Evolutionary conservation across 139 green algal species (phyloP).

Genomic region (Coccomyxa sp.): DNA sequence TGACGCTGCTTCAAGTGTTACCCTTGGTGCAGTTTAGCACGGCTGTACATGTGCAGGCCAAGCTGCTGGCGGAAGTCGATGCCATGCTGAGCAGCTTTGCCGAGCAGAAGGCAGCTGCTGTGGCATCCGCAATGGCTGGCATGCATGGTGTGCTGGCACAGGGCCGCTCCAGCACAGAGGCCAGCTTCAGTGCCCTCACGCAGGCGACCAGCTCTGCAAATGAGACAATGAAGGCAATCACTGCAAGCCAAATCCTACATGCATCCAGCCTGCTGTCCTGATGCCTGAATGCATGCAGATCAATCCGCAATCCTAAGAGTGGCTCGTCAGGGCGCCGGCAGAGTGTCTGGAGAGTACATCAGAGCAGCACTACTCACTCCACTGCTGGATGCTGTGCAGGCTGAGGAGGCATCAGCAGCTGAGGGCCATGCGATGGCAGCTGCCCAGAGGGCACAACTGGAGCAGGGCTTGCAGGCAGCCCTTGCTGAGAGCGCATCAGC

Average conservation of each 20-base stretch:
- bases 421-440: background rate
- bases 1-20: too few species aligned
- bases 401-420: too few species aligned
- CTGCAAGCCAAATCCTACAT: background rate
- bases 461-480: background rate
- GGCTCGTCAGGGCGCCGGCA: background rate
- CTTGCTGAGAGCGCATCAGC: too few species aligned
- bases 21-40: too few species aligned
- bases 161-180: background rate
- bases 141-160: background rate
- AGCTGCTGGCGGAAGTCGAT: constrained; percentile 34
- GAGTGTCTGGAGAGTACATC: background rate
- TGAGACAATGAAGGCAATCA: background rate
- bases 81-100: constrained; percentile 38
- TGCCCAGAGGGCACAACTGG: background rate
- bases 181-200: background rate
- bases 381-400: background rate
- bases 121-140: constrained; percentile 8
- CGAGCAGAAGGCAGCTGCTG: constrained; percentile 6
- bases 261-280: background rate
- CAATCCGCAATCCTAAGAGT: background rate
- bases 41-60: constrained; percentile 33
- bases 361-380: background rate
- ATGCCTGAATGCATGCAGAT: too few species aligned
- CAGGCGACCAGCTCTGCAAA: background rate